Evolutionary conservation across 306 rosid species (phyloP), one percentile per base, ranked within the genome.

Genomic region (Elaeagnus macrophylla): DNA sequence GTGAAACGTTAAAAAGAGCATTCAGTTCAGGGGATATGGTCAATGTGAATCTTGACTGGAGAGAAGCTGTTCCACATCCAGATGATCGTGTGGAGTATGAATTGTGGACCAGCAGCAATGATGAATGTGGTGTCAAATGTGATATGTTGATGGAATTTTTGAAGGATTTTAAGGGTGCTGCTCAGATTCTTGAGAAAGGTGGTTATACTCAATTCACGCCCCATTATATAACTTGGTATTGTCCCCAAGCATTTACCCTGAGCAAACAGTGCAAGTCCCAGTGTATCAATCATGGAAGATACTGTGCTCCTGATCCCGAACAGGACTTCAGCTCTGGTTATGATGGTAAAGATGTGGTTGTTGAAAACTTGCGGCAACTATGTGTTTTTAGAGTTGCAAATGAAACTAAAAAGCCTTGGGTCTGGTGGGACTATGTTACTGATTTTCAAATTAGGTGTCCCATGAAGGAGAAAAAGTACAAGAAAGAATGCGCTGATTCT

Each of bases 261-360:
- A 91, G 99, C 85, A 91, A 84, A 64, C 99, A 91, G 69, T 91
- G 99, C 85, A 91, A 91, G 79, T 91, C 99, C 48, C 99, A 91
- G 82, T 91, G 99, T 70, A 91, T 87, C 62, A 91, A 91, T 77
- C 96, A 84, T 57, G 99, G 99, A 67, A 87, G 99, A 72, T 91
- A 91, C 66, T 91, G 99, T 61, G 99, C 99, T 52, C 99, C 99
- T n/a, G 99, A 91, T 81, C 99, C 99, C 15, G 99, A 91, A 72
- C 96, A 91, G 66, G 99, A 91, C 75, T 87, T 91, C 77, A 91
- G 99, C 78, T 54, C 82, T 48, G 99, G 99, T 64, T 91, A 91
- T 62, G 95, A 91, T 7, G 99, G 99, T 57, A 87, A 80, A 72
- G 83, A 91, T 43, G 96, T 91, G 69, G 99, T 91, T 65, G 20